Base-by-base conservation (phyloP, 176 grass and related monocot species). In the Phoenix roebelenii region DNA sequence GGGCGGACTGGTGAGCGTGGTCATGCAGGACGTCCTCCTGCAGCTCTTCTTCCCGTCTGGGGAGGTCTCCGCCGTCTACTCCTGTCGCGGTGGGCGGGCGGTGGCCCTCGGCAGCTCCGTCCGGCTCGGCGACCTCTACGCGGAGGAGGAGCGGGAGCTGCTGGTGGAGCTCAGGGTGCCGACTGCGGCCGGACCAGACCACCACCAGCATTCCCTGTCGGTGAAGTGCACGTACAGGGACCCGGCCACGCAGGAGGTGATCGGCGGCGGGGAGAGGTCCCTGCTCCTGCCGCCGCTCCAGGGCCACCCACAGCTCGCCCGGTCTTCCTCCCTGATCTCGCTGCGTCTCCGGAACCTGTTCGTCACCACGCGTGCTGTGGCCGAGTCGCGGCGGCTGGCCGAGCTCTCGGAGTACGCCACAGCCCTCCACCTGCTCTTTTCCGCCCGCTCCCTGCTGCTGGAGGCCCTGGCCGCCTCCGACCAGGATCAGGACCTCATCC, bases 71-170 rank as follows among this genome's bases (percentile, higher is more conserved):
- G 63, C 84, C 14, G 88, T 98, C 49, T 92, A 98, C 82, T 75
- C 79, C 0, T 81, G 75, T 55, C 73, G 87, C 3, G 65, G 59
- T 0, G 87, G 81, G 44, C 84, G 68, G 64, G 73, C 69, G 22
- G 76, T 72, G 61, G 72, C 24, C 15, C 32, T 60, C 0, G 68
- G 68, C 15, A 23, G 52, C 9, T 55, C 18, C 18, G 35, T 52
- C 7, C 70, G 69, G 7, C 76, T 98, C 0, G 93, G 93, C 32
- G 81, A 98, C 65, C 86, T 98, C 72, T 92, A 89, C 59, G 75
- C 93, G 24, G 93, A 85, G 66, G 93, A 98, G 71, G 93, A 92
- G 70, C 77, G 76, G 16, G 84, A 98, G 77, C 76, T 98, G 64
- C 80, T 98, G 63, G 58, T 98, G 49, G 93, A 98, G 87, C 54